Conservation (phyloP, 106 monocot species). For the Amphibolis antarctica region DNA sequence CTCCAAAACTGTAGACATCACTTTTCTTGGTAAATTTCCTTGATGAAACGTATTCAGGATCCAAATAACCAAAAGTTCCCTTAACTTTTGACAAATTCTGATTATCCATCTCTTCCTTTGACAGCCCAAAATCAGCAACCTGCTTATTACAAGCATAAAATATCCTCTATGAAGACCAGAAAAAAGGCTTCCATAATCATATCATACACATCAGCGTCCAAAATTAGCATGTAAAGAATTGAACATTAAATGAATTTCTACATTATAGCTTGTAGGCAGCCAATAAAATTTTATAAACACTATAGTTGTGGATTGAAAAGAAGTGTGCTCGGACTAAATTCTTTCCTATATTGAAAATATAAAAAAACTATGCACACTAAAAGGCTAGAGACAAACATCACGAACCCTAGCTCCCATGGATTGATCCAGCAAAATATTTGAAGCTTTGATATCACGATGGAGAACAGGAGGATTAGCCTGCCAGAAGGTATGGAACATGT, state of each 20-base stretch:
- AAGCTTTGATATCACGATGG: slow-evolving; percentile 90
- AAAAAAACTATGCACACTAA: not conserved
- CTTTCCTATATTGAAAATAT: not conserved
- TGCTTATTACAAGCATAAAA: slow-evolving; percentile 9
- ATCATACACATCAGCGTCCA: not conserved
- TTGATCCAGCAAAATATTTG: slow-evolving; percentile 78
- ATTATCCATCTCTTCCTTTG: slow-evolving; percentile 70
- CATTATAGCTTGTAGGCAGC: not conserved
- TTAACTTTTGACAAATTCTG: slow-evolving; percentile 41
- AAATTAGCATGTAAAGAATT: not conserved
- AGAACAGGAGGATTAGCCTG: slow-evolving; percentile 90
- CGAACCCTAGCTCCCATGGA: slow-evolving; percentile 91
- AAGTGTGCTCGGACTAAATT: not conserved
- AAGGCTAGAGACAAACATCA: slow-evolving; percentile 16
- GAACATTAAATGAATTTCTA: not conserved
- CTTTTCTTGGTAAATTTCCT: slow-evolving; percentile 85
- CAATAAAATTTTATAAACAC: not conserved
- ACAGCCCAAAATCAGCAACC: slow-evolving; percentile 96
- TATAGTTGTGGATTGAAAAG: no score
- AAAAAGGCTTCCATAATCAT: not conserved
- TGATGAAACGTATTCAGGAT: slow-evolving; percentile 87
- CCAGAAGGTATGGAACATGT: not conserved
- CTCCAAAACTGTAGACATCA: slow-evolving; percentile 94
- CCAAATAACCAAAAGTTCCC: slow-evolving; percentile 94
- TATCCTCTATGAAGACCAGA: not conserved